A percentile compares a stretch with the other conserved stretches of the same genome.
These are phyloP conservation scores for Colletotrichum horii DNA, from an alignment of 2,329 filamentous ascomycete genomes.

Conservation along the genomic window DNA sequence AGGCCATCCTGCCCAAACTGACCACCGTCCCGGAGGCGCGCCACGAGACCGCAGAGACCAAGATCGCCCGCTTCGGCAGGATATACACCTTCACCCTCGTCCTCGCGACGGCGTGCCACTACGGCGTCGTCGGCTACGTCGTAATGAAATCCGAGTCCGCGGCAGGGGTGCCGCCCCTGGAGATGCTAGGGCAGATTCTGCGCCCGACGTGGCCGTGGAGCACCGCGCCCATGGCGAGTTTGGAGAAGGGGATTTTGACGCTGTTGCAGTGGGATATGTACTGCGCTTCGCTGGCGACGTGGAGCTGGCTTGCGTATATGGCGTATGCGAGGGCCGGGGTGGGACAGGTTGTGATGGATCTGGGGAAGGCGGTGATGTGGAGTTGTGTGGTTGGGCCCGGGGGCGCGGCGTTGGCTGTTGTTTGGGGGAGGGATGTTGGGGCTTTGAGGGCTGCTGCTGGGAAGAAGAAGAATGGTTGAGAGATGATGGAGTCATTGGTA, in stretches of 20 bases:
- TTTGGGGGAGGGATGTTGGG: slow-evolving; percentile 25
- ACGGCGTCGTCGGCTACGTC: slow-evolving; percentile 12
- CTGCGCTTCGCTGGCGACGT: slow-evolving; percentile 14
- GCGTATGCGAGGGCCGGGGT: slow-evolving; percentile 3
- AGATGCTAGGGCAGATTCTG: slow-evolving; percentile 15
- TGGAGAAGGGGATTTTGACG: slow-evolving; percentile 16
- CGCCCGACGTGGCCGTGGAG: not conserved
- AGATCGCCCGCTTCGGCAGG: not conserved
- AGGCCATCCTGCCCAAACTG: slow-evolving; percentile 6
- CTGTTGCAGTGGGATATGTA: slow-evolving; percentile 29
- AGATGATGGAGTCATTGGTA: no score
- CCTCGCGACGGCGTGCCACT: not conserved
- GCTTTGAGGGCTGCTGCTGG: not conserved
- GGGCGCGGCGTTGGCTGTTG: slow-evolving; percentile 21
- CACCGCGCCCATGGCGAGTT: not conserved
- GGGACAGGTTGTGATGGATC: not conserved
- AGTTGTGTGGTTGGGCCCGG: slow-evolving; percentile 21
- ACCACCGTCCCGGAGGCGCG: not conserved
- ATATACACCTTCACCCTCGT: slow-evolving; percentile 17
- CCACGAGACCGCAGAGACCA: not conserved
- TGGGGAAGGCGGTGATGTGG: not conserved
- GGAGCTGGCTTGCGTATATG: slow-evolving; percentile 16
- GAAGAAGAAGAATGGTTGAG: not conserved
- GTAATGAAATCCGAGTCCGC: not conserved
- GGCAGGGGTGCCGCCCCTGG: not conserved